A percentile compares a stretch with the other conserved stretches of the same genome.
These are phyloP conservation scores for Nidularia sp. DNA, from an alignment of 768 basidiomycete species.

Conservation along the genomic window DNA sequence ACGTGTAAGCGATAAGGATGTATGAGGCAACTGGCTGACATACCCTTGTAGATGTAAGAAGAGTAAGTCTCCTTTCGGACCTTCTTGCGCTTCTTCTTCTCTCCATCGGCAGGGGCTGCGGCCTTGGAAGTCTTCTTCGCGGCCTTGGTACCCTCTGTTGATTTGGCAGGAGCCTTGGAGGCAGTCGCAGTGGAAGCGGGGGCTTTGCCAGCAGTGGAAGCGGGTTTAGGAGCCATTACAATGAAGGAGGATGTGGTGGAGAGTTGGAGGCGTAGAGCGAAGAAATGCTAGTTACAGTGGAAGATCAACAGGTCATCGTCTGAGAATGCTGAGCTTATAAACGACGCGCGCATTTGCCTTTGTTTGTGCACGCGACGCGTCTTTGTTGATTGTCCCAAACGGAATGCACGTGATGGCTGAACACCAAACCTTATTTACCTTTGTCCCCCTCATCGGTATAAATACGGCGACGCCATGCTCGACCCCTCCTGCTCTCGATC, in stretches of 20 bases:
- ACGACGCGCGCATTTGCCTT: conserved; percentile 26
- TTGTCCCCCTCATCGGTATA: conserved; percentile 16
- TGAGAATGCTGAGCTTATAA: conserved; percentile 21
- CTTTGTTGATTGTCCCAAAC: conserved; percentile 22
- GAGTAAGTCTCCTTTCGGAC: conserved; percentile 89
- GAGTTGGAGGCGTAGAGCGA: conserved; percentile 6
- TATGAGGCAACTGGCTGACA: conserved; percentile 1
- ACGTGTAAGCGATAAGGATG: conserved; percentile 1
- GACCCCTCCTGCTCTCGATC: conserved; percentile 4
- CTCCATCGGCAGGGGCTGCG: conserved; percentile 59
- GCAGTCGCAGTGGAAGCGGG: conserved; percentile 53
- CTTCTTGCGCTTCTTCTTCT: conserved; percentile 89
- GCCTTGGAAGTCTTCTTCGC: conserved; percentile 79
- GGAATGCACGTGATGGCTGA: conserved; percentile 11
- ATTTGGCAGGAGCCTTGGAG: conserved; percentile 73
- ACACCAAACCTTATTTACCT: conserved; percentile 16
- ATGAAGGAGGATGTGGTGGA: conserved; percentile 1
- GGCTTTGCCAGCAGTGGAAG: conserved; percentile 82
- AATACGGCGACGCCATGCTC: conserved; percentile 13
- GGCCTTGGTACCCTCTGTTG: conserved; percentile 59
- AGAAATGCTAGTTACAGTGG: conserved; percentile 16
- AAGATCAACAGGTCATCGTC: conserved; percentile 9
- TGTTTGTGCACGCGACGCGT: conserved; percentile 37
- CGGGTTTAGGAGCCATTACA: conserved; percentile 67
- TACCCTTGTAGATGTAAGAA: conserved; percentile 89